These are phyloP conservation scores for Emericellopsis cladophorae DNA, from an alignment of 2,329 filamentous ascomycete species.

Conservation along the genomic window DNA sequence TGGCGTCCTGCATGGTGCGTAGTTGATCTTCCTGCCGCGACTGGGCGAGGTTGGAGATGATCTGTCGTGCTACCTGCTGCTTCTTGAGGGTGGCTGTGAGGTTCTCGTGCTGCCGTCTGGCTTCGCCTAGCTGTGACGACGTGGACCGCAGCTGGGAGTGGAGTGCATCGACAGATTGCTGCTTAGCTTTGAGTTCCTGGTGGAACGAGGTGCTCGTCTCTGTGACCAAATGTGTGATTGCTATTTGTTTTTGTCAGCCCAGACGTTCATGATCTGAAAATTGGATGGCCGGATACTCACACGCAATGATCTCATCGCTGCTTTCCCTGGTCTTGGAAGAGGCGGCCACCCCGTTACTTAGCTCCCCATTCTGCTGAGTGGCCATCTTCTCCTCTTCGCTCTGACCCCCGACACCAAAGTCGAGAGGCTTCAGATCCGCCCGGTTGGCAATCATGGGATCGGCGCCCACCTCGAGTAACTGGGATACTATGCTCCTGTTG, in stretches of 20 bases:
- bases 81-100: conserved; percentile 53
- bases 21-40: conserved; percentile 54
- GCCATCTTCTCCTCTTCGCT: conserved; percentile 25
- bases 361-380: too few relatives aligned
- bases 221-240: conserved; percentile 71
- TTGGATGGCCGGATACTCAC: conserved; percentile 38
- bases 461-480: conserved; percentile 86
- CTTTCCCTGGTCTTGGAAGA: conserved; percentile 48
- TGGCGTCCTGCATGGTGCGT: conserved; percentile 23
- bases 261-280: not conserved
- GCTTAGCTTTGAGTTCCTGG: conserved; percentile 69
- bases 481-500: conserved; percentile 91
- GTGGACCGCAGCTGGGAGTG: conserved; percentile 72
- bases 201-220: conserved; percentile 72
- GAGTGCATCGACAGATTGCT: conserved; percentile 68
- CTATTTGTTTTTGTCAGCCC: conserved; percentile 30
- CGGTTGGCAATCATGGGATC: conserved; percentile 87
- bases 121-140: conserved; percentile 65
- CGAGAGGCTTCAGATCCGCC: conserved; percentile 76
- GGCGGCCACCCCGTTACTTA: conserved; percentile 8
- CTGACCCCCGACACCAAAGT: conserved; percentile 82
- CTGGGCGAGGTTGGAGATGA: conserved; percentile 64
- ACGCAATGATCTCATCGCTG: conserved; percentile 66
- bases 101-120: conserved; percentile 60
- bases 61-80: conserved; percentile 55